These are phyloP conservation scores for Leccinum obscurum DNA, from an alignment of 768 basidiomycete genomes.

Conservation along the genomic window DNA sequence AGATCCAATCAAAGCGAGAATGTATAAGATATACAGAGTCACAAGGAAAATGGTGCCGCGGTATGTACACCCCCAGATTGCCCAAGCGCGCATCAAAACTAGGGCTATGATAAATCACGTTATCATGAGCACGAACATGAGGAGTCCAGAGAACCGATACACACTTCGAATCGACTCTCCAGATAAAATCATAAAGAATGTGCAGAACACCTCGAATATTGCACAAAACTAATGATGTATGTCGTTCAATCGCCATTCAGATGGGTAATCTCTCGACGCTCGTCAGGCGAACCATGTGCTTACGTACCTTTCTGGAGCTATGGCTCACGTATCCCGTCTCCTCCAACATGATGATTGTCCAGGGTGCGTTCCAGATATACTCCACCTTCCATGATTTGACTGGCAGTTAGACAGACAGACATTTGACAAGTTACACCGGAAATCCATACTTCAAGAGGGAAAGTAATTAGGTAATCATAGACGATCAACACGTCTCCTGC, in stretches of 20 bases:
- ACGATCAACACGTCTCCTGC: slow-evolving; percentile 4
- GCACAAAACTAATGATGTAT: slow-evolving; percentile 8
- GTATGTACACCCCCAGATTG: slow-evolving; percentile 19
- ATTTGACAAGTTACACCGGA: neutral
- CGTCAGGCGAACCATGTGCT: neutral
- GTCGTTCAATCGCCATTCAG: neutral
- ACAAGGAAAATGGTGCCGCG: slow-evolving; percentile 3
- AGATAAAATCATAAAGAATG: slow-evolving; percentile 9
- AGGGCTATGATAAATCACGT: slow-evolving; percentile 13
- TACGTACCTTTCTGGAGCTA: slow-evolving; percentile 5
- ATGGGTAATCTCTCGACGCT: neutral
- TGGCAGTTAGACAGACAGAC: neutral
- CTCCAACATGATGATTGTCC: slow-evolving; percentile 10
- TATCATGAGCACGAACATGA: neutral
- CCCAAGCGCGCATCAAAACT: slow-evolving; percentile 23
- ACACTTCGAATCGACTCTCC: slow-evolving; percentile 12
- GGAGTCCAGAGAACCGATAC: neutral
- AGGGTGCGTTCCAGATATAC: slow-evolving; percentile 18
- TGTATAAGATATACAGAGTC: slow-evolving; percentile 5
- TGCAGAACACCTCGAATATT: slow-evolving; percentile 8
- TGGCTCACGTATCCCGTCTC: slow-evolving; percentile 1
- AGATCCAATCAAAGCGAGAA: slow-evolving; percentile 6
- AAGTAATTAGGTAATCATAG: slow-evolving; percentile 14
- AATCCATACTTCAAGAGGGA: slow-evolving; percentile 12
- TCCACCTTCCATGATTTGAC: slow-evolving; percentile 3